Conservation (phyloP, 306 rosid genomes). For the Pueraria montana region DNA sequence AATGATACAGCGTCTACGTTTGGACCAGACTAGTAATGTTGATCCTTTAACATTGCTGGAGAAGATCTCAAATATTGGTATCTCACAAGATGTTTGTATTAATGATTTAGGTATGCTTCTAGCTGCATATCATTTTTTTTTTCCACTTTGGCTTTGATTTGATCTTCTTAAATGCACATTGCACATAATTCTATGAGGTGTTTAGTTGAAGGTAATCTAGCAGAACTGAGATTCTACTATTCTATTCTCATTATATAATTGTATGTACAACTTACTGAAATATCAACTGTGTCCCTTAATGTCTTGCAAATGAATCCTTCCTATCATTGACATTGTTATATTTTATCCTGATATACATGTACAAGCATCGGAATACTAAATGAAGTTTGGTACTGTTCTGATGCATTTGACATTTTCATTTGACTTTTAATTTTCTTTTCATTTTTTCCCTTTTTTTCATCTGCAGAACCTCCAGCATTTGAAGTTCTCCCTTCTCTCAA, state of each 20-base stretch:
- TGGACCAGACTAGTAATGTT: slow-evolving; percentile 76
- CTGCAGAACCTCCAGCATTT: slow-evolving; percentile 91
- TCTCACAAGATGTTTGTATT: slow-evolving; percentile 87
- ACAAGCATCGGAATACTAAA: slow-evolving; percentile 27
- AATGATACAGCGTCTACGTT: slow-evolving; percentile 64
- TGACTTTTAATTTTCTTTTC: slow-evolving; percentile 11
- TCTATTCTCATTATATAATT: slow-evolving; percentile 20
- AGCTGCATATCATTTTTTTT: neutral
- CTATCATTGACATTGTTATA: slow-evolving; percentile 30
- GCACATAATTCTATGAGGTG: neutral
- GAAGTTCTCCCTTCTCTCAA: slow-evolving; percentile 96
- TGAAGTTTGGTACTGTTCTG: slow-evolving; percentile 14
- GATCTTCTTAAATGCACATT: slow-evolving; percentile 21
- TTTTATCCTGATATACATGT: slow-evolving; percentile 36
- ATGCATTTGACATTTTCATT: slow-evolving; percentile 21
- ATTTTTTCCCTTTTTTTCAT: slow-evolving; percentile 9
- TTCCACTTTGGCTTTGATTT: slow-evolving; percentile 36
- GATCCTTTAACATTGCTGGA: slow-evolving; percentile 87
- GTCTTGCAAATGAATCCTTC: slow-evolving; percentile 40
- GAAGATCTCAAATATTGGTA: slow-evolving; percentile 74
- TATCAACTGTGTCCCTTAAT: slow-evolving; percentile 27
- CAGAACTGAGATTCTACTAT: slow-evolving; percentile 8
- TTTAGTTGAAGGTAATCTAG: slow-evolving; percentile 23
- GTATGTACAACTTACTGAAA: slow-evolving; percentile 15
- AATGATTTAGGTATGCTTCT: slow-evolving; percentile 84